Evolutionary conservation across 176 grass and related monocot genomes (phyloP).

Genomic region (Oryza australiensis): DNA sequence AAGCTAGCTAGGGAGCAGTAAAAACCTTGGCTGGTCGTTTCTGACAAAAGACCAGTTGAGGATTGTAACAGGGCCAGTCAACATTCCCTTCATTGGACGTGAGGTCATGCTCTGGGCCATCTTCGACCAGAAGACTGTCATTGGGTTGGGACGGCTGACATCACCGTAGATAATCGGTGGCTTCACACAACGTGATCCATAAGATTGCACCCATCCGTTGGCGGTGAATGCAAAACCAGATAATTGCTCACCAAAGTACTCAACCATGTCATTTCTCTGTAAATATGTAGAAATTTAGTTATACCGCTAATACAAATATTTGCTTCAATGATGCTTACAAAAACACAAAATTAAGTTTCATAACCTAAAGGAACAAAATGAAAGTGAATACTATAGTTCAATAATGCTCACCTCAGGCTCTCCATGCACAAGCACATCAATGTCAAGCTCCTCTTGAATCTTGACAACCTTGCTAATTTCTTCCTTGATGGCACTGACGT

Average conservation of each 20-base stretch:
- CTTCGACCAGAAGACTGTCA: slow-evolving; percentile 96
- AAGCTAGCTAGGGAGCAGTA: slow-evolving; percentile 28
- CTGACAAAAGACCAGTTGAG: slow-evolving; percentile 99
- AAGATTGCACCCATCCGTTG: slow-evolving; percentile 97
- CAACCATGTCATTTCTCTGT: slow-evolving; percentile 99
- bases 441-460: slow-evolving; percentile 97
- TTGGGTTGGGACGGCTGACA: slow-evolving; percentile 86
- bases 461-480: slow-evolving; percentile 96
- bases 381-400: slow-evolving; percentile 7
- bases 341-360: not conserved
- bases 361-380: not conserved
- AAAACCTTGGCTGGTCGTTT: slow-evolving; percentile 91
- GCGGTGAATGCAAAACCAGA: slow-evolving; percentile 97
- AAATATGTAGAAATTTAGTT: slow-evolving; percentile 11
- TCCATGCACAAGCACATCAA: slow-evolving; percentile 94
- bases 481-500: slow-evolving; percentile 79
- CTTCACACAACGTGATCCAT: slow-evolving; percentile 94
- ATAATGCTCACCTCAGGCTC: slow-evolving; percentile 78
- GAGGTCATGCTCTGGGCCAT: slow-evolving; percentile 90
- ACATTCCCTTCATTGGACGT: slow-evolving; percentile 99
- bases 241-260: slow-evolving; percentile 96
- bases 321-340: not conserved
- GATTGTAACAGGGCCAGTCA: slow-evolving; percentile 95
- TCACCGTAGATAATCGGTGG: slow-evolving; percentile 97
- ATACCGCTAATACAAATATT: not conserved